Conservation (phyloP, 2,329 filamentous ascomycete genomes). For the Trichoderma sp. region DNA sequence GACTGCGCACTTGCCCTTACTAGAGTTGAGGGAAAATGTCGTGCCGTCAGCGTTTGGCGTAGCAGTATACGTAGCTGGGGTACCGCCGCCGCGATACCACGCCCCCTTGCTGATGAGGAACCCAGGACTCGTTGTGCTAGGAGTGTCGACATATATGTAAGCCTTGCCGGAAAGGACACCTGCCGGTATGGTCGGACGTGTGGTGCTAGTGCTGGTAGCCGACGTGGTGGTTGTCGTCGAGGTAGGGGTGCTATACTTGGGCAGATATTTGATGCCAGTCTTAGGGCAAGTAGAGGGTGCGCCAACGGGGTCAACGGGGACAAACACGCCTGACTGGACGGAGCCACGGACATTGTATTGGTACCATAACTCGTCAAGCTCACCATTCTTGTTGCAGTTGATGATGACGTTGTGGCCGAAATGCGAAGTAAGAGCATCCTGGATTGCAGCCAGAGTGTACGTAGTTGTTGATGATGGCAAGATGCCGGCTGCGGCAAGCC, state of each 20-base stretch:
- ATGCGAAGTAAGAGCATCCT: constrained; percentile 54
- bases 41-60: neutral
- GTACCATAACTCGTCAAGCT: constrained; percentile 58
- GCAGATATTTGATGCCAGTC: constrained; percentile 62
- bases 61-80: constrained; percentile 1
- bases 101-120: neutral
- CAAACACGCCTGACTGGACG: constrained; percentile 60
- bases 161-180: neutral
- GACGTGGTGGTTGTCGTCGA: neutral
- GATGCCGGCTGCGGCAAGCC: constrained; percentile 62
- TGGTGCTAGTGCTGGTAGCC: neutral
- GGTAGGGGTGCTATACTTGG: constrained; percentile 16
- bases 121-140: neutral
- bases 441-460: constrained; percentile 60
- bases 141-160: neutral
- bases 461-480: constrained; percentile 52
- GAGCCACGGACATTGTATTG: constrained; percentile 63
- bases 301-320: constrained; percentile 55
- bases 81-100: constrained; percentile 7
- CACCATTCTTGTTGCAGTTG: constrained; percentile 49
- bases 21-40: neutral
- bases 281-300: constrained; percentile 62
- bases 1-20: constrained; percentile 4
- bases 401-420: constrained; percentile 60
- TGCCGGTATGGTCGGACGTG: neutral